Evolutionary conservation across 495 filamentous ascomycete genomes (phyloP).

Genomic region (Penicillium fimorum): DNA sequence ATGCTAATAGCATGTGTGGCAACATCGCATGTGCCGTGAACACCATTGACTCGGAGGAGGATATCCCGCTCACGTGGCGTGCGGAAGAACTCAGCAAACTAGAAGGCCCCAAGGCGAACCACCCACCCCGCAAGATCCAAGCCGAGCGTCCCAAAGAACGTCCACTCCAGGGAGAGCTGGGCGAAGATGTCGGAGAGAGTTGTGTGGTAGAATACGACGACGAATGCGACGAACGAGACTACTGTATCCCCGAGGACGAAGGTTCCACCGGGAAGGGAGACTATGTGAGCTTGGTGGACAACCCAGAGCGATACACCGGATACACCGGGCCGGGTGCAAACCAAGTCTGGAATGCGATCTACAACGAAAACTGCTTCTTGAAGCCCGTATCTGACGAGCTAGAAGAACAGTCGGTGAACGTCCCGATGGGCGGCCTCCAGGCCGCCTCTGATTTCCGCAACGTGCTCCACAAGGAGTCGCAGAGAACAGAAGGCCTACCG

Average conservation of each 20-base stretch:
- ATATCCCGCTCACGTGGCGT: slow-evolving; percentile 89
- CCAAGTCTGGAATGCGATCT: slow-evolving; percentile 95
- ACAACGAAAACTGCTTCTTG: slow-evolving; percentile 95
- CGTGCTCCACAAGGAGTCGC: slow-evolving; percentile 70
- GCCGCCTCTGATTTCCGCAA: slow-evolving; percentile 82
- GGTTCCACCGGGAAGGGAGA: slow-evolving; percentile 82
- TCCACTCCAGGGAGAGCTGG: slow-evolving; percentile 79
- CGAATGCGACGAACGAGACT: slow-evolving; percentile 95
- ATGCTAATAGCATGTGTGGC: slow-evolving; percentile 90
- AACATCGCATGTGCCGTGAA: slow-evolving; percentile 98
- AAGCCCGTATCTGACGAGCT: slow-evolving; percentile 51
- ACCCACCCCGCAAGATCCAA: slow-evolving; percentile 74
- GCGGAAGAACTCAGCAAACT: slow-evolving; percentile 89
- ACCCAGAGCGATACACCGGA: slow-evolving; percentile 93
- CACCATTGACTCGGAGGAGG: slow-evolving; percentile 91
- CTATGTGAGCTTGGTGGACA: slow-evolving; percentile 91
- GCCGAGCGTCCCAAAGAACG: slow-evolving; percentile 61
- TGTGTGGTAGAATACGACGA: slow-evolving; percentile 98
- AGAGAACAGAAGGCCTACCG: slow-evolving; percentile 65
- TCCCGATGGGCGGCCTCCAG: slow-evolving; percentile 44
- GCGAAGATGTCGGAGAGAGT: slow-evolving; percentile 85
- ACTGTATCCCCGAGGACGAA: slow-evolving; percentile 96
- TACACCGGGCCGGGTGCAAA: slow-evolving; percentile 79
- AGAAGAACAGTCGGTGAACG: slow-evolving; percentile 29
- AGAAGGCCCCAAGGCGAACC: slow-evolving; percentile 84